A percentile compares a stretch with the other conserved stretches of the same genome.
Conservation (phyloP, 495 filamentous ascomycete species). For the Diplogelasinospora grovesii region DNA sequence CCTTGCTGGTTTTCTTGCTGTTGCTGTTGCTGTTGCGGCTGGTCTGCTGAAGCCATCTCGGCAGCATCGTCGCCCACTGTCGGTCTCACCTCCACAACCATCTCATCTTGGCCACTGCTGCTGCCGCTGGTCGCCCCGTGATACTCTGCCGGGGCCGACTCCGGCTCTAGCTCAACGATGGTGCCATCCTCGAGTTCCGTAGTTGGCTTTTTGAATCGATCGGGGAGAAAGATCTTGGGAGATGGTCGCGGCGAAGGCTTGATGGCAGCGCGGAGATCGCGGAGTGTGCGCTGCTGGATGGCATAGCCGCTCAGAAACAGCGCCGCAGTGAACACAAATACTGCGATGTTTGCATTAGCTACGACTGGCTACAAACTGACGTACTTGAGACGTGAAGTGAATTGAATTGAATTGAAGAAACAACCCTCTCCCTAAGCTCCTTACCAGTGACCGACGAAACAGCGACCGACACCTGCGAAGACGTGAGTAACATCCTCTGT, state of each 20-base stretch:
- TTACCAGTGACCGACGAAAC: conserved; percentile 44
- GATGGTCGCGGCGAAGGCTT: conserved; percentile 28
- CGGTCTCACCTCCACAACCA: conserved; percentile 26
- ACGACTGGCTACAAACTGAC: neutral
- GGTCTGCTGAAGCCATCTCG: neutral
- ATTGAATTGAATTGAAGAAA: too few relatives aligned
- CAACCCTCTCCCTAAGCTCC: too few relatives aligned
- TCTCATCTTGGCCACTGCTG: conserved; percentile 8
- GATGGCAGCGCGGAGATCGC: conserved; percentile 43
- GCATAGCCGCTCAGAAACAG: conserved; percentile 48
- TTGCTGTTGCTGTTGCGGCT: neutral
- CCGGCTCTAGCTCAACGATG: conserved; percentile 25
- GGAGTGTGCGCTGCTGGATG: conserved; percentile 49
- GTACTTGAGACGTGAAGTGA: too few relatives aligned
- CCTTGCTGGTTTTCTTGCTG: neutral
- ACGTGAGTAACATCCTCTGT: conserved; percentile 41
- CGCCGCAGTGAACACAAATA: conserved; percentile 44
- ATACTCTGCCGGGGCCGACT: too few relatives aligned
- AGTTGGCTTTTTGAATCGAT: conserved; percentile 26
- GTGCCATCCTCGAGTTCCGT: conserved; percentile 33
- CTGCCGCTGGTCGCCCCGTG: too few relatives aligned
- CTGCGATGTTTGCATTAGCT: conserved; percentile 16
- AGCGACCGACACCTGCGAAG: conserved; percentile 45
- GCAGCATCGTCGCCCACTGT: conserved; percentile 5
- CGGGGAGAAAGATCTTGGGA: conserved; percentile 40